These are phyloP conservation scores for Dictyostelium intermedium DNA, from an alignment of 78 protist species.

Conservation along the genomic window DNA sequence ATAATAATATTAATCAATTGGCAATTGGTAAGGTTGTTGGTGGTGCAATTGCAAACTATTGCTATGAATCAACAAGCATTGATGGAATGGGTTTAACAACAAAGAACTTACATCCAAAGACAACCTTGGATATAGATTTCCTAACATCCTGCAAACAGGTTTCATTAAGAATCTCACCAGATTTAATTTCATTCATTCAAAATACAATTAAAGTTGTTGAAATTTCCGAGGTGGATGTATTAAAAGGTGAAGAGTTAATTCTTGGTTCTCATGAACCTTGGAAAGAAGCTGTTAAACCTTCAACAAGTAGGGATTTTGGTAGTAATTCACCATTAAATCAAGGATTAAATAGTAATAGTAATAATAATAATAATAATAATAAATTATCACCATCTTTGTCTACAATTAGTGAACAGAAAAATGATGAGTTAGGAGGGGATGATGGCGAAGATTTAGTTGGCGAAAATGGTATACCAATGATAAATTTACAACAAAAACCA, in stretches of 20 bases:
- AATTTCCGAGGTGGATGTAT: constrained; percentile 28
- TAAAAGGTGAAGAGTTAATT: constrained; percentile 54
- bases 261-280: constrained; percentile 52
- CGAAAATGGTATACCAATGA: neutral
- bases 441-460: neutral
- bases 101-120: neutral
- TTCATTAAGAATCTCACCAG: constrained; percentile 48
- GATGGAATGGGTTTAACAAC: neutral
- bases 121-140: constrained; percentile 40
- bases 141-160: constrained; percentile 45
- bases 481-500: neutral
- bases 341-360: neutral
- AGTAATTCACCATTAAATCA: neutral
- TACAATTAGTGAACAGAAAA: neutral
- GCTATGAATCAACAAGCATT: constrained; percentile 15
- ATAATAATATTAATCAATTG: constrained; percentile 31
- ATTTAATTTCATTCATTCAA: constrained; percentile 33
- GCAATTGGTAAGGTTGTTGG: constrained; percentile 60
- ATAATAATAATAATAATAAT: neutral
- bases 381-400: neutral
- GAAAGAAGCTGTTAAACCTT: constrained; percentile 73
- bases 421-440: neutral
- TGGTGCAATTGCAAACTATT: constrained; percentile 58
- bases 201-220: constrained; percentile 11
- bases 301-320: neutral